Percentiles rank a stretch among this genome's conserved stretches.
phyloP scores from a whole-genome alignment of 2,329 filamentous ascomycete genomes.

The Fusarium lyarnte region DNA sequence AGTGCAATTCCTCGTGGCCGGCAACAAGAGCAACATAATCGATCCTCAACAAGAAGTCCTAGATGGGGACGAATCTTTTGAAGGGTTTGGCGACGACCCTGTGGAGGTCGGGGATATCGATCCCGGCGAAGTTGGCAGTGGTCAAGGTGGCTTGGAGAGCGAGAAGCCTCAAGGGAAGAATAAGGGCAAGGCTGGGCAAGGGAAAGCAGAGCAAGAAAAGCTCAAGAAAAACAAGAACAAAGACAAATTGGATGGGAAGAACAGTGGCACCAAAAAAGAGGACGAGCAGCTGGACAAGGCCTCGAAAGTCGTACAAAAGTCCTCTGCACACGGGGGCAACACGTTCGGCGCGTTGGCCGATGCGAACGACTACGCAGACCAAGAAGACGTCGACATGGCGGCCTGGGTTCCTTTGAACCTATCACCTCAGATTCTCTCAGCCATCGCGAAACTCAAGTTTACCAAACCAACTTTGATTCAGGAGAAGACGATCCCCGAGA shows the following conservation, averaged over 20 bases:
- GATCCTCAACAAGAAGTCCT: conserved; percentile 29
- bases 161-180: conserved; percentile 42
- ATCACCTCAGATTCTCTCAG: conserved; percentile 74
- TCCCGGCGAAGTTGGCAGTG: conserved; percentile 46
- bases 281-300: conserved; percentile 48
- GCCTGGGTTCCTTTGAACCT: conserved; percentile 81
- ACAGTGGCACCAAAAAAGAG: conserved; percentile 33
- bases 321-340: conserved; percentile 54
- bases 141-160: conserved; percentile 46
- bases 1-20: conserved; percentile 63
- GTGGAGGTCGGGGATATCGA: conserved; percentile 47
- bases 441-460: conserved; percentile 84
- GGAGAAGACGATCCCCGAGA: conserved; percentile 78
- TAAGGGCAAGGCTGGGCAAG: conserved; percentile 47
- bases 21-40: conserved; percentile 53
- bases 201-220: conserved; percentile 42
- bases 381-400: conserved; percentile 73
- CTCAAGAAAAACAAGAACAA: conserved; percentile 28
- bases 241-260: conserved; percentile 47
- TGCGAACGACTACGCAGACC: conserved; percentile 63
- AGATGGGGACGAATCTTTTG: conserved; percentile 66
- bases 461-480: conserved; percentile 85
- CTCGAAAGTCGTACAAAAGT: conserved; percentile 49
- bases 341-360: conserved; percentile 67
- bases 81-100: conserved; percentile 68